These are phyloP conservation scores for Pleurotus salmoneostramineus DNA, from an alignment of 768 basidiomycete genomes.

Conservation along the genomic window DNA sequence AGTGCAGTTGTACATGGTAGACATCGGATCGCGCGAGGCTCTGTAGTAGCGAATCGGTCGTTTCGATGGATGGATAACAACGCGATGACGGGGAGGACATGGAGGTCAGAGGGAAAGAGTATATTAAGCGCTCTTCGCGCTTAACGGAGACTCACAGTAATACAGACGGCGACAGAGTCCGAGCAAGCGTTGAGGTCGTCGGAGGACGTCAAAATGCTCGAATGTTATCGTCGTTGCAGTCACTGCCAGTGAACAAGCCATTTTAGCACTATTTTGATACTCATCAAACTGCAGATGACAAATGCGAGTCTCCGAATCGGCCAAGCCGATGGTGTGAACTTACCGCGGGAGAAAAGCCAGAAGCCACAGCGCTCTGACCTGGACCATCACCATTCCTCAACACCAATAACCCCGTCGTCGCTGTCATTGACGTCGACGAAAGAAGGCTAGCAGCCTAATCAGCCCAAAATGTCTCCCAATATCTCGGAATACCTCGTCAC, in stretches of 20 bases:
- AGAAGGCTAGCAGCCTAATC: too few relatives aligned
- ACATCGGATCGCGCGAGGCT: background rate
- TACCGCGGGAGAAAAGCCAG: conserved; percentile 2
- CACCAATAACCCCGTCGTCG: too few relatives aligned
- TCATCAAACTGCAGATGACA: background rate
- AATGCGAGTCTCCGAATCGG: background rate
- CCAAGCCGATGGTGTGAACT: background rate
- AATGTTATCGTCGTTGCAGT: background rate
- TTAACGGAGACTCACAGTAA: background rate
- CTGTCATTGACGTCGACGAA: too few relatives aligned
- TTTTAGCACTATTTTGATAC: background rate
- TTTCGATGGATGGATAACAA: background rate
- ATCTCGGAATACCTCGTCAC: conserved; percentile 62
- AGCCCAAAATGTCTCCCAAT: conserved; percentile 25
- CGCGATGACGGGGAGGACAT: background rate
- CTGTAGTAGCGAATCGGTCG: background rate
- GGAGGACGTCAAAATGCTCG: too few relatives aligned
- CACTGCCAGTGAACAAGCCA: background rate
- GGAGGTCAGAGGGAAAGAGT: background rate
- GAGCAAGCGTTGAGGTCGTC: too few relatives aligned
- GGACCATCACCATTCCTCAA: background rate
- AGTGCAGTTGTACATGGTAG: background rate
- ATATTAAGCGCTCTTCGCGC: background rate
- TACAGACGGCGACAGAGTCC: too few relatives aligned
- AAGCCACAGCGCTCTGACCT: background rate